phyloP scores from a whole-genome alignment of 2,329 filamentous ascomycete species.

The Penicillium sp. region DNA sequence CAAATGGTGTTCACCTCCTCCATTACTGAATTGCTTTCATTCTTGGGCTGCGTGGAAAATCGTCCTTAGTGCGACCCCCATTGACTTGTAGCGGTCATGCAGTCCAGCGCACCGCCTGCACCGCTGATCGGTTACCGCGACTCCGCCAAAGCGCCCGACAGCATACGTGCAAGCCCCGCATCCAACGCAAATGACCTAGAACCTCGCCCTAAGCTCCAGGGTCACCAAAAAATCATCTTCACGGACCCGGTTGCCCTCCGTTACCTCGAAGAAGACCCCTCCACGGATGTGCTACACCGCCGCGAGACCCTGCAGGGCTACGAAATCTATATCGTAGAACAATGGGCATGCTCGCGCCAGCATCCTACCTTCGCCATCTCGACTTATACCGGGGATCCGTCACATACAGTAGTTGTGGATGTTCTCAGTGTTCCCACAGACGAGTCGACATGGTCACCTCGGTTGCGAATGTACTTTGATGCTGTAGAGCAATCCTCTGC shows the following conservation, averaged over 20 bases:
- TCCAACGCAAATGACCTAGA: conserved; percentile 24
- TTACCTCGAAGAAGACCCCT: conserved; percentile 84
- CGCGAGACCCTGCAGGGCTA: conserved; percentile 75
- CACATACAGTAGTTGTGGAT: conserved; percentile 75
- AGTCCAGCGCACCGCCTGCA: conserved; percentile 28
- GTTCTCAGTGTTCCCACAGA: conserved; percentile 82
- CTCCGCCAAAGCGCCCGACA: conserved; percentile 30
- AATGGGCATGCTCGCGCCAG: conserved; percentile 92
- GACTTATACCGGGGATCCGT: conserved; percentile 86
- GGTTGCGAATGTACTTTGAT: conserved; percentile 81
- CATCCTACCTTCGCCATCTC: conserved; percentile 91
- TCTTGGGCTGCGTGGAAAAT: not conserved
- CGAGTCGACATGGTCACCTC: conserved; percentile 76
- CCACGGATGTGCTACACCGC: conserved; percentile 74
- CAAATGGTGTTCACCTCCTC: conserved; percentile 17
- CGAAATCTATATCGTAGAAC: conserved; percentile 91
- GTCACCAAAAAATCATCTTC: conserved; percentile 64
- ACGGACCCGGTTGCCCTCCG: conserved; percentile 68
- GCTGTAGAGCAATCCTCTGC: conserved; percentile 85
- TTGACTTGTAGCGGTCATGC: conserved; percentile 23
- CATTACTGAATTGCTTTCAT: conserved; percentile 8
- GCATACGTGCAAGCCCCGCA: conserved; percentile 26
- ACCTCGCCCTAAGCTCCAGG: conserved; percentile 28
- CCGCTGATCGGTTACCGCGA: conserved; percentile 34
- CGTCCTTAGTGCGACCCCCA: not conserved